Evolutionary conservation across 495 filamentous ascomycete genomes (phyloP).

Genomic region (Penicillium maclennaniae): DNA sequence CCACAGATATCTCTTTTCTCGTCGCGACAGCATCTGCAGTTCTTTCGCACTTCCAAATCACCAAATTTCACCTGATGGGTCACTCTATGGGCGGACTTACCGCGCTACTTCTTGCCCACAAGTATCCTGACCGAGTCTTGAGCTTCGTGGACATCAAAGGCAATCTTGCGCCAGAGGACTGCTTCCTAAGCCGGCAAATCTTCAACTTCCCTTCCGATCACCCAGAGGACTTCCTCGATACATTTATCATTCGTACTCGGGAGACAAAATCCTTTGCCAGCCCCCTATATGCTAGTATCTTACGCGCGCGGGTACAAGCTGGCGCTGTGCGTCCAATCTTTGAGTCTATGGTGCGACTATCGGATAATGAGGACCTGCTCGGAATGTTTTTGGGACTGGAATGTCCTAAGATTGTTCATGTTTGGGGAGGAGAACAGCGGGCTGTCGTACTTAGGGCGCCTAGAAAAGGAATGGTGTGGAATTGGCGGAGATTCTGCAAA

Average conservation of each 20-base stretch:
- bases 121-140: conserved; percentile 13
- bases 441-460: conserved; percentile 20
- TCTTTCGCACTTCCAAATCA: conserved; percentile 20
- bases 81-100: conserved; percentile 32
- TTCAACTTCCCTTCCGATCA: conserved; percentile 20
- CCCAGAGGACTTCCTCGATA: conserved; percentile 20
- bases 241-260: conserved; percentile 21
- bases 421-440: conserved; percentile 23
- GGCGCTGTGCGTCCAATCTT: conserved; percentile 23
- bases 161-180: conserved; percentile 31
- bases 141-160: conserved; percentile 34
- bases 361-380: conserved; percentile 21
- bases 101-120: conserved; percentile 19
- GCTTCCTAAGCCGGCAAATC: conserved; percentile 29
- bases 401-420: conserved; percentile 29
- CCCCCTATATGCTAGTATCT: conserved; percentile 23
- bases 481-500: conserved; percentile 21
- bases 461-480: conserved; percentile 23
- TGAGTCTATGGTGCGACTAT: conserved; percentile 26
- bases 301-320: conserved; percentile 17
- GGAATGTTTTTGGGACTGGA: conserved; percentile 19
- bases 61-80: conserved; percentile 24
- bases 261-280: conserved; percentile 11
- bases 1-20: conserved; percentile 27
- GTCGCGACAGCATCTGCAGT: conserved; percentile 22